Percentiles rank a stretch among this genome's conserved stretches.
Evolutionary conservation across 345 rosid species (phyloP).

Genomic region (Dovyalis caffra): DNA sequence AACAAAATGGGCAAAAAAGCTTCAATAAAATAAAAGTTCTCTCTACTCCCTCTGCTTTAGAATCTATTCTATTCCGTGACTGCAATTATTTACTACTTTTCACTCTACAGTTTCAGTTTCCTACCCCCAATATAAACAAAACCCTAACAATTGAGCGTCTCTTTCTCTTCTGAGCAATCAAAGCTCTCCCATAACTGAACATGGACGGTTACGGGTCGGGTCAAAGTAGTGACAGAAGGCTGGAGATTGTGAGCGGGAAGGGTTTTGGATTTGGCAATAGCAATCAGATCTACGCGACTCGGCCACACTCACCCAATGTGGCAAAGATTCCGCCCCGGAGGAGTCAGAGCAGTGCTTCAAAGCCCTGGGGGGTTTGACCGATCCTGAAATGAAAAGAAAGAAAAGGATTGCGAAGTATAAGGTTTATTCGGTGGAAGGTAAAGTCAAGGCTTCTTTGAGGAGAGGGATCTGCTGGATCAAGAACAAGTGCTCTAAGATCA

Average conservation of each 20-base stretch:
- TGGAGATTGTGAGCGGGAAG: slow-evolving; percentile 56
- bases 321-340: slow-evolving; percentile 29
- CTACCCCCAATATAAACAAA: background rate
- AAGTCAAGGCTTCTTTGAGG: slow-evolving; percentile 50
- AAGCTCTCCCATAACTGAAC: background rate
- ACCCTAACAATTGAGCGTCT: slow-evolving; percentile 6
- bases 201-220: slow-evolving; percentile 44
- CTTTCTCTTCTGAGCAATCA: background rate
- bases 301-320: slow-evolving; percentile 29
- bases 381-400: slow-evolving; percentile 55
- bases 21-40: too few species aligned
- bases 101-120: too few species aligned
- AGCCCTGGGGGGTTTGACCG: slow-evolving; percentile 46
- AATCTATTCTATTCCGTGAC: too few species aligned
- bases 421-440: slow-evolving; percentile 62
- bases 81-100: too few species aligned
- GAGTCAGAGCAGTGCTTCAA: slow-evolving; percentile 17
- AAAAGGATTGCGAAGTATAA: slow-evolving; percentile 63
- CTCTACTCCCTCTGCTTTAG: too few species aligned
- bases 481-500: slow-evolving; percentile 48
- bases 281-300: slow-evolving; percentile 38
- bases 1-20: too few species aligned
- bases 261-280: slow-evolving; percentile 20
- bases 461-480: slow-evolving; percentile 67
- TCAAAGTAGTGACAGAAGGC: slow-evolving; percentile 36